Conservation (phyloP, 2,329 filamentous ascomycete genomes). For the Ascochyta clinopodiicola region DNA sequence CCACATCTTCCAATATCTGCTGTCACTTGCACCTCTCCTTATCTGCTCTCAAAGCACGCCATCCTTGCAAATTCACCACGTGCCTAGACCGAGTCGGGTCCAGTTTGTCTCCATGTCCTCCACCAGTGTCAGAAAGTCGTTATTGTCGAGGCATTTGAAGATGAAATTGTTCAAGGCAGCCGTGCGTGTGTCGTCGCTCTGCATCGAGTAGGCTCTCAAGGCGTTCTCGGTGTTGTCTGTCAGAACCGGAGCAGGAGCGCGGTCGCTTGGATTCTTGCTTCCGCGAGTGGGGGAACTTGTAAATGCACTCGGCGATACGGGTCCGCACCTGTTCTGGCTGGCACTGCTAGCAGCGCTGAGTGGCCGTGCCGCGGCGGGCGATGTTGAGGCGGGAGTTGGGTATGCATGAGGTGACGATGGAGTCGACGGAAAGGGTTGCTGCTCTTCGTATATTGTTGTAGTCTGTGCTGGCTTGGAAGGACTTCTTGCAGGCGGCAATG, state of each 20-base stretch:
- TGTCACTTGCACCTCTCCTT: neutral
- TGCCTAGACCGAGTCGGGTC: slow-evolving; percentile 41
- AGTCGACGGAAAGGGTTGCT: slow-evolving; percentile 10
- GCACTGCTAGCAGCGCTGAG: slow-evolving; percentile 24
- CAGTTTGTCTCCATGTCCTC: slow-evolving; percentile 59
- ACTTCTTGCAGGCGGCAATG: neutral
- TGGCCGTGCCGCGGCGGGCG: slow-evolving; percentile 17
- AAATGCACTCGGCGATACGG: slow-evolving; percentile 1
- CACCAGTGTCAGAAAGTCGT: slow-evolving; percentile 58
- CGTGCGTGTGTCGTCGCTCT: slow-evolving; percentile 51
- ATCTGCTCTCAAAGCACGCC: neutral
- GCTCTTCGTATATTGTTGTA: neutral
- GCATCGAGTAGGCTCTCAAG: slow-evolving; percentile 46
- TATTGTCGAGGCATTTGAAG: slow-evolving; percentile 56
- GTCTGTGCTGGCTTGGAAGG: neutral
- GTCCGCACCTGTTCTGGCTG: slow-evolving; percentile 9
- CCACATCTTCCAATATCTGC: slow-evolving; percentile 1
- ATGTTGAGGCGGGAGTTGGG: neutral
- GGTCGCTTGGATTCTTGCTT: neutral
- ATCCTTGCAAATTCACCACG: neutral
- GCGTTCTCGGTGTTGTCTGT: slow-evolving; percentile 10
- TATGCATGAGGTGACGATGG: slow-evolving; percentile 20
- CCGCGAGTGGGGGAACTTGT: slow-evolving; percentile 16
- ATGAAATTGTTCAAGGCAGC: slow-evolving; percentile 58
- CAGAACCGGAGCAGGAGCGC: neutral